Base-by-base conservation (phyloP, 495 filamentous ascomycete species). In the Neurospora sp. region DNA sequence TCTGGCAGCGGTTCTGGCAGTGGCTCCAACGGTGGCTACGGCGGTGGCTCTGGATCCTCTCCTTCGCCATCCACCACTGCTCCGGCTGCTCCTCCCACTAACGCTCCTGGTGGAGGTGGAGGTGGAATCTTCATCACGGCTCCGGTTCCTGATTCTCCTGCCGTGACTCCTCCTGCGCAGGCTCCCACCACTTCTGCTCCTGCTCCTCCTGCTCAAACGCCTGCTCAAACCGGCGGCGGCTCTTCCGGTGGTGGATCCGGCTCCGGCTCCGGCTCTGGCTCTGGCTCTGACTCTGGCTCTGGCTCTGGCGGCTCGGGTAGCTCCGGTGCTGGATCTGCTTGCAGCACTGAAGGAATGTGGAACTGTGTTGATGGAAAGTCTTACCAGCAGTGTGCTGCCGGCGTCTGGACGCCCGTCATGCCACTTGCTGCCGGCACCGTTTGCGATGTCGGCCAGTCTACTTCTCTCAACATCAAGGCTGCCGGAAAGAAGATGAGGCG, bases 101-200 rank as follows among this genome's bases (percentile, higher is more conserved):
- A 70, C 37, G 59, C 70, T 31, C 59, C 74, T 12, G 45, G 73
- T 14, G 72, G 72, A 9, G 90, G 90, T 18, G 84, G 92, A 7
- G 80, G 92, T 31, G 92, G 92, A 44, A 86, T 89, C n/a, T 92
- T 94, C 73, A 90, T 91, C 82, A 79, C 76, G 6, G 72, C 72
- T 27, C 71, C 89, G 6, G 85, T 73, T 6, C 59, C 72, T 42
- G 68, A 68, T n/a, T 20, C 42, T 3, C 48, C 71, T 0, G 70
- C 48, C 0, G 71, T 69, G 16, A 37, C 75, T 12, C 5, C 35
- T 37, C 31, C 31, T 35, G 31, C 31, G 31, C 31, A 35, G 31
- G 31, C 31, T 35, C 48, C 69, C 69, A 37, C 65, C 20, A 41
- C 38, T 37, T 65, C 77, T 39, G 45, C 71, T 1, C n/a, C 31